Conservation (phyloP, 805 yeast species). For the Lipomyces sp. region DNA sequence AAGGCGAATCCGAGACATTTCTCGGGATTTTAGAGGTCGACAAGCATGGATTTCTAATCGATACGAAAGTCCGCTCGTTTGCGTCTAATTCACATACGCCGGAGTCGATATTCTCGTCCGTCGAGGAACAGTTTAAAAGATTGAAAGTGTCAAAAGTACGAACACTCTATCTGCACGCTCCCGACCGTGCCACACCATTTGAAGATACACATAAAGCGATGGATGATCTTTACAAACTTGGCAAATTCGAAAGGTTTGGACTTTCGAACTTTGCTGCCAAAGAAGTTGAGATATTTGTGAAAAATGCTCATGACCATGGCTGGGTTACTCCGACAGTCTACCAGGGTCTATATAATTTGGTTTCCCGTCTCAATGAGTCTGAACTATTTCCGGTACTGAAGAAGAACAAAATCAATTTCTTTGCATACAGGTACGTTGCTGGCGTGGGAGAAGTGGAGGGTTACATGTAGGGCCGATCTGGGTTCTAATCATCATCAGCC, state of each 20-base stretch:
- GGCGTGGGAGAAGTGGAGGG: background rate
- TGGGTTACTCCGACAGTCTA: slow-evolving; percentile 43
- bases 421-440: slow-evolving; percentile 39
- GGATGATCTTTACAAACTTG: slow-evolving; percentile 38
- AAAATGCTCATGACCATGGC: slow-evolving; percentile 36
- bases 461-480: background rate
- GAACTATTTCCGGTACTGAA: slow-evolving; percentile 40
- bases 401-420: slow-evolving; percentile 37
- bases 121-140: slow-evolving; percentile 27
- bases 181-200: slow-evolving; percentile 41
- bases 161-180: slow-evolving; percentile 34
- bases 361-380: slow-evolving; percentile 39
- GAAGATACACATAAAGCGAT: slow-evolving; percentile 42
- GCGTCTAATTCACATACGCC: slow-evolving; percentile 23
- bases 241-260: slow-evolving; percentile 42
- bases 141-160: slow-evolving; percentile 27
- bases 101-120: slow-evolving; percentile 21
- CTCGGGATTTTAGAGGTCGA: slow-evolving; percentile 25
- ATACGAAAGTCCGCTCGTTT: slow-evolving; percentile 35
- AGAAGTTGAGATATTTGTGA: slow-evolving; percentile 39
- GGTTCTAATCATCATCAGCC: slow-evolving; percentile 10
- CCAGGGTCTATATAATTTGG: slow-evolving; percentile 44
- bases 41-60: slow-evolving; percentile 23
- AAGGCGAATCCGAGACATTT: slow-evolving; percentile 33
- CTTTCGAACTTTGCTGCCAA: slow-evolving; percentile 40